Percentiles rank a stretch among this genome's conserved stretches.
Evolutionary conservation across 208 protist species (phyloP).

Genomic region (Acanthamoeba triangularis): DNA sequence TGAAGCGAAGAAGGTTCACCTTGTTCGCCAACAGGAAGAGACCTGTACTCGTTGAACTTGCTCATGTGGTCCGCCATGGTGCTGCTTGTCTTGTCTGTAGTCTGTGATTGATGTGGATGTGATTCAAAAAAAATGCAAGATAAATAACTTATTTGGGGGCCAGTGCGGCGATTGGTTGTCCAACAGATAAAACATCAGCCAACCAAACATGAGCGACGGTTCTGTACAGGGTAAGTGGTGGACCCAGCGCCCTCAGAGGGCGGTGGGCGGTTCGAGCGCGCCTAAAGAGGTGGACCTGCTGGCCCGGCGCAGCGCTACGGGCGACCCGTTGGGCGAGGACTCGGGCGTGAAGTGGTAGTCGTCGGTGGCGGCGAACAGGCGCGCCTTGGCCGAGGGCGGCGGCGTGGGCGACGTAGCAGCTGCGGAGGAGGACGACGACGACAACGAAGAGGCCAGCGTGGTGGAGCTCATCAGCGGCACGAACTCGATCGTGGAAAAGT

Average conservation of each 20-base stretch:
- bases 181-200: too few relatives aligned
- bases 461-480: slow-evolving; percentile 32
- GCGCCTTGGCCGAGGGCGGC: neutral
- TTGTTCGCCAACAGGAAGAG: slow-evolving; percentile 10
- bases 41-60: slow-evolving; percentile 21
- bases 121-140: too few relatives aligned
- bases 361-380: neutral
- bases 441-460: neutral
- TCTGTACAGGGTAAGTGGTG: too few relatives aligned
- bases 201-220: too few relatives aligned
- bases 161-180: too few relatives aligned
- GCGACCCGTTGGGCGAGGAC: neutral
- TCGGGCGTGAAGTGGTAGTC: neutral
- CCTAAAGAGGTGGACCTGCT: too few relatives aligned
- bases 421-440: neutral
- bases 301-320: neutral
- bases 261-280: too few relatives aligned
- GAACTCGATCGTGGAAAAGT: slow-evolving; percentile 52
- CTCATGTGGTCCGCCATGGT: slow-evolving; percentile 5
- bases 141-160: too few relatives aligned
- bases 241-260: too few relatives aligned
- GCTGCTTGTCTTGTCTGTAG: neutral
- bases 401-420: neutral
- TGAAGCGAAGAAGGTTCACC: neutral
- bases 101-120: too few relatives aligned